Conservation (phyloP, 306 rosid species). For the Carpinus viminea region DNA sequence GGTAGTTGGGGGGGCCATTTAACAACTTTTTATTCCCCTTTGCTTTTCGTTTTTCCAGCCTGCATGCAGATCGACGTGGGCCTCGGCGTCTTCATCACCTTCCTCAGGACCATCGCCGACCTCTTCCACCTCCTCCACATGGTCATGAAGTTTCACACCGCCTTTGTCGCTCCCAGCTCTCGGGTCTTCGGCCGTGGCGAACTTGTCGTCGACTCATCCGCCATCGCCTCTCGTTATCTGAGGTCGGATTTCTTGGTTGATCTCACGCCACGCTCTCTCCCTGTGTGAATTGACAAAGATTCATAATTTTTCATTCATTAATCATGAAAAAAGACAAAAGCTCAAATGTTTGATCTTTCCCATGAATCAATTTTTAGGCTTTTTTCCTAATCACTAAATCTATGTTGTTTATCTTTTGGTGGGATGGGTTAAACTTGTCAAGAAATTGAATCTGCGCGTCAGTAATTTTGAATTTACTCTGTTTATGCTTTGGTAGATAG, state of each 20-base stretch:
- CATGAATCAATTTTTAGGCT: not conserved
- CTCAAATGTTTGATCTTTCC: not conserved
- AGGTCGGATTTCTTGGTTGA: constrained; percentile 59
- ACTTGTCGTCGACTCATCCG: constrained; percentile 56
- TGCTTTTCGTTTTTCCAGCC: too few relatives aligned
- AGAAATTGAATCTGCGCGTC: not conserved
- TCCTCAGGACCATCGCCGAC: constrained; percentile 64
- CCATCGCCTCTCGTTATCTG: constrained; percentile 62
- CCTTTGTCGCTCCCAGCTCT: constrained; percentile 50
- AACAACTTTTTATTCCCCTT: too few relatives aligned
- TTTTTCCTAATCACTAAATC: not conserved
- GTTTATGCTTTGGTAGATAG: constrained; percentile 45
- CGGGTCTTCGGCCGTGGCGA: constrained; percentile 66
- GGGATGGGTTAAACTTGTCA: too few relatives aligned
- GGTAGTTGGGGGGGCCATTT: too few relatives aligned
- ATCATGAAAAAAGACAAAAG: not conserved
- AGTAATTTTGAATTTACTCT: not conserved
- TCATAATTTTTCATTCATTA: not conserved
- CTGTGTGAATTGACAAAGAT: constrained; percentile 44
- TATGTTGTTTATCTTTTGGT: too few relatives aligned
- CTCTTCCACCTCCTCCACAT: constrained; percentile 66
- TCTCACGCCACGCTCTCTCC: constrained; percentile 76
- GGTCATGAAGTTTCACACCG: constrained; percentile 69
- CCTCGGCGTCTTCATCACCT: constrained; percentile 62
- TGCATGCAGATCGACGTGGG: constrained; percentile 55